Evolutionary conservation across 164 flowering plant genomes (phyloP).

Genomic region (Vitis labrusca): DNA sequence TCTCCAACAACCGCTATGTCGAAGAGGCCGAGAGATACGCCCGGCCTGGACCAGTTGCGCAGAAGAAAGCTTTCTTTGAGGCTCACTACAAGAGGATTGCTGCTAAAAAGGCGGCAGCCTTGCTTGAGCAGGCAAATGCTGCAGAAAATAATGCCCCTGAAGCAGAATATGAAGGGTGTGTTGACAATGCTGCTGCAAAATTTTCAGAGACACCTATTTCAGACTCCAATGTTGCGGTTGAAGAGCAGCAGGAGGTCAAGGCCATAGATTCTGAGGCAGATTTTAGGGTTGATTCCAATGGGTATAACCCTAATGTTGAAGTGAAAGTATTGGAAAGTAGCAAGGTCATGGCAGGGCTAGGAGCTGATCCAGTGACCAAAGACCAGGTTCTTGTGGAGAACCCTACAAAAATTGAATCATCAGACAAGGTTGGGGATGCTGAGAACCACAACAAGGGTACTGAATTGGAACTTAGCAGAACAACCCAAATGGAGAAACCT

Average conservation of each 20-base stretch:
- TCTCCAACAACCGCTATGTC: conserved; percentile 57
- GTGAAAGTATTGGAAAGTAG: conserved; percentile 1
- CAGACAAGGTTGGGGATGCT: conserved; percentile 4
- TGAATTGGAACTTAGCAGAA: conserved; percentile 16
- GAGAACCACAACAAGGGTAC: conserved; percentile 9
- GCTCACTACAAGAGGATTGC: conserved; percentile 67
- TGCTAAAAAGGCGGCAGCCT: conserved; percentile 48
- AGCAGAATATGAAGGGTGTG: neutral
- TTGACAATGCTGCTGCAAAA: neutral
- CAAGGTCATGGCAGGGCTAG: neutral
- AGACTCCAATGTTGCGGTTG: neutral
- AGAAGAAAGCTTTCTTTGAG: conserved; percentile 79
- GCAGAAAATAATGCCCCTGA: conserved; percentile 6
- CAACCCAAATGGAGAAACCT: conserved; percentile 33
- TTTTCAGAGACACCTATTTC: neutral
- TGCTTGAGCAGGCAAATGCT: conserved; percentile 48
- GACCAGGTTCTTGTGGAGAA: conserved; percentile 12
- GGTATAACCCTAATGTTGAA: neutral
- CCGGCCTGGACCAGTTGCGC: conserved; percentile 70
- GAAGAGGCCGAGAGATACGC: conserved; percentile 71
- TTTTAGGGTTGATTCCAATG: conserved; percentile 1
- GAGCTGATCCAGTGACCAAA: conserved; percentile 14
- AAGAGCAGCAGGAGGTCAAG: conserved; percentile 3
- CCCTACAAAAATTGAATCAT: conserved; percentile 9
- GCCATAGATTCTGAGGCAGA: neutral